Evolutionary conservation across 169 alveolate species (phyloP), one percentile per base, ranked within the genome.

Genomic region (Plasmodium gonderi): DNA sequence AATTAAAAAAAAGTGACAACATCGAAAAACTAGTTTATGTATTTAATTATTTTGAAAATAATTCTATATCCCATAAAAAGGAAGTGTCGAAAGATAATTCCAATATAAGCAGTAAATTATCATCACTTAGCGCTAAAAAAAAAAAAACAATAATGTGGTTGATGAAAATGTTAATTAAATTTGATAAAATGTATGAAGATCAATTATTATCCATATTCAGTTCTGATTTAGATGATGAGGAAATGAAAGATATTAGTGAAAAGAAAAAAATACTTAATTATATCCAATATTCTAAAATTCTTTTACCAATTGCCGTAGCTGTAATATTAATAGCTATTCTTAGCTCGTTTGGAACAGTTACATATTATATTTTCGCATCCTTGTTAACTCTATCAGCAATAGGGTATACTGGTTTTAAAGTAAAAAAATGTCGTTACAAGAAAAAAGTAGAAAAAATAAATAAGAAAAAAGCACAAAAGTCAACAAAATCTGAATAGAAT

Each of bases 1-100:
- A 38, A 44, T n/a, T 76, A 33, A n/a, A 17, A 38, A 23, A 38
- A n/a, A 23, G 11, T 76, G 54, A 76, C 67, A 76, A 76, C 65
- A 23, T 44, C 36, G 83, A 76, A 76, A 76, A 76, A 20, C 23
- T 76, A 44, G 20, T 76, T 76, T 76, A 23, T 76, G 72, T 44
- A 40, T 44, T 76, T 26, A 44, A 76, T 33, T 20, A 76, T 76
- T 76, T 36, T 33, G 69, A 54, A n/a, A 54, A 54, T 1, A 54
- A 54, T 17, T 54, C 69, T 54, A 1, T 20, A 54, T 2, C 69
- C 69, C 69, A 17, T 3, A 51, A 51, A 51, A 51, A n/a, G 14
- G 31, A 69, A 69, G 54, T 33, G 23, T 54, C 69, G 23, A 54
- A 54, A 54, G 23, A 54, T 20, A 14, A 54, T 54, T 0, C n/a